Conservation (phyloP, 2,329 filamentous ascomycete species). For the Aulographum hederae region DNA sequence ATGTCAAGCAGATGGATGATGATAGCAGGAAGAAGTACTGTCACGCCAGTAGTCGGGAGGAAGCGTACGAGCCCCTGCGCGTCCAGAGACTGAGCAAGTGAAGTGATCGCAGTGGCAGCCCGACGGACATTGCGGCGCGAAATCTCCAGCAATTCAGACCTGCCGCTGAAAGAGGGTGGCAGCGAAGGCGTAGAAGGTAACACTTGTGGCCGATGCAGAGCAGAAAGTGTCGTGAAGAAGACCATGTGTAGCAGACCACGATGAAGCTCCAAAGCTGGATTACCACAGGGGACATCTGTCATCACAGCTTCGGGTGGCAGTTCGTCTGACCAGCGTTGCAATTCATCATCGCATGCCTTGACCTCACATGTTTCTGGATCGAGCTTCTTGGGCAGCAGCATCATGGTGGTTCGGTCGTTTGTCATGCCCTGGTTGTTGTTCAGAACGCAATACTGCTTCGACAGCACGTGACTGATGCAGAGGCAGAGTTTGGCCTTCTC, state of each 20-base stretch:
- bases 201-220: constrained; percentile 80
- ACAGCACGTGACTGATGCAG: constrained; percentile 75
- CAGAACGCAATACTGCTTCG: constrained; percentile 80
- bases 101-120: constrained; percentile 70
- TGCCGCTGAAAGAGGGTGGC: constrained; percentile 30
- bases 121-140: constrained; percentile 69
- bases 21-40: constrained; percentile 77
- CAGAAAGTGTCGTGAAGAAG: constrained; percentile 80
- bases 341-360: constrained; percentile 57
- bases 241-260: constrained; percentile 84
- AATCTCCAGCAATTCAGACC: constrained; percentile 58
- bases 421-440: constrained; percentile 59
- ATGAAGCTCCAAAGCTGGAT: constrained; percentile 49
- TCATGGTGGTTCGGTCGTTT: constrained; percentile 60
- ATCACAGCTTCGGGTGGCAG: constrained; percentile 59
- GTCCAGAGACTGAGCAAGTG: constrained; percentile 62
- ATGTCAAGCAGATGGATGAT: constrained; percentile 89
- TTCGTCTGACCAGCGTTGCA: constrained; percentile 58
- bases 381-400: constrained; percentile 78
- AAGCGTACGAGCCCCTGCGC: constrained; percentile 55
- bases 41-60: constrained; percentile 78
- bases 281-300: constrained; percentile 38
- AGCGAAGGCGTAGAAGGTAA: constrained; percentile 50
- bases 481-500: constrained; percentile 80
- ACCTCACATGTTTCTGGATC: constrained; percentile 69